A percentile compares a stretch with the other conserved stretches of the same genome.
These are phyloP conservation scores for Exophiala phaeomuriformis DNA, from an alignment of 2,329 filamentous ascomycete genomes.

Conservation along the genomic window DNA sequence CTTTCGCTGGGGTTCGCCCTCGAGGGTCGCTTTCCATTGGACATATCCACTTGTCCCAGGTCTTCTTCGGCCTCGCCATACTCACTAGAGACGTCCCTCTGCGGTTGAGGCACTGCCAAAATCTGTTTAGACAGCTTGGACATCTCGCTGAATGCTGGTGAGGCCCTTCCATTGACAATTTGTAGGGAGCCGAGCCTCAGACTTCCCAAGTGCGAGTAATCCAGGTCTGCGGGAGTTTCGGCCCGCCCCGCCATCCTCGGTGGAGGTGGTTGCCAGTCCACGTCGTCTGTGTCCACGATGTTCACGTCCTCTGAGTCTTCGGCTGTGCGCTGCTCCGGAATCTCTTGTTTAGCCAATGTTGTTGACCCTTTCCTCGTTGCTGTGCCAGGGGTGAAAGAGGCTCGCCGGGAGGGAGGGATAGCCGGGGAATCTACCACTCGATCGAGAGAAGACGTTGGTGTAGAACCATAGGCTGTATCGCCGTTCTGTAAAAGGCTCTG, in stretches of 20 bases:
- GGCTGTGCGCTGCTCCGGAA: background rate
- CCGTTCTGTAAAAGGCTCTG: constrained; percentile 2
- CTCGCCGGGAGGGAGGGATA: constrained; percentile 21
- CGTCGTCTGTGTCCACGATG: constrained; percentile 6
- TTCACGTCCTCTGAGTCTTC: constrained; percentile 6
- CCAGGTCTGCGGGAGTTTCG: constrained; percentile 24
- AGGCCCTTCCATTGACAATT: constrained; percentile 27
- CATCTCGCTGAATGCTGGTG: constrained; percentile 26
- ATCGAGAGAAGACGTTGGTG: constrained; percentile 19
- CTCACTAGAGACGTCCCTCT: constrained; percentile 23
- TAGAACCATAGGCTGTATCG: constrained; percentile 1
- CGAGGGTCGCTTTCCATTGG: background rate
- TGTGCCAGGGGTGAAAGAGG: constrained; percentile 24
- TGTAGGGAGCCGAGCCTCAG: constrained; percentile 23
- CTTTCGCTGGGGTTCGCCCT: background rate
- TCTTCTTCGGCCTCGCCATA: constrained; percentile 24
- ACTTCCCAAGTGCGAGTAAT: constrained; percentile 23
- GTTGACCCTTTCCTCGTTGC: constrained; percentile 22
- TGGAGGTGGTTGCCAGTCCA: constrained; percentile 16
- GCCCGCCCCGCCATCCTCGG: constrained; percentile 19
- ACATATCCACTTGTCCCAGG: background rate
- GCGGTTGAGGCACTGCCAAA: constrained; percentile 3
- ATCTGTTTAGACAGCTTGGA: constrained; percentile 22
- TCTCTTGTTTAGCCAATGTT: background rate
- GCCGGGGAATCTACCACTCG: constrained; percentile 14